These are phyloP conservation scores for Fragaria iinumae DNA, from an alignment of 306 rosid species.

Conservation along the genomic window DNA sequence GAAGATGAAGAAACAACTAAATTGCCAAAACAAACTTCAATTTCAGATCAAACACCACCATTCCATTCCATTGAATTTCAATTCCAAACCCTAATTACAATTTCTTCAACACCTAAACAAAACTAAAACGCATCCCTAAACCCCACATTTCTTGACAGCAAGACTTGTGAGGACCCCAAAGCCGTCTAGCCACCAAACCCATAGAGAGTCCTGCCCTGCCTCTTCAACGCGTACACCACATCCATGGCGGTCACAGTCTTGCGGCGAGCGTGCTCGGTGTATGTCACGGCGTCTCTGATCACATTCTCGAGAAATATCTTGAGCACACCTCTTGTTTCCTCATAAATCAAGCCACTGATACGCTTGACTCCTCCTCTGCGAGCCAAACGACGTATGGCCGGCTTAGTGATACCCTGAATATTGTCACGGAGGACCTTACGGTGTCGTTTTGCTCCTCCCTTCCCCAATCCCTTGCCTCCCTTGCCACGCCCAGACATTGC, in stretches of 20 bases:
- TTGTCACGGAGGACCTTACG: conserved; percentile 39
- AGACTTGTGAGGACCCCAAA: too few species aligned
- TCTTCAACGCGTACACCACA: conserved; percentile 35
- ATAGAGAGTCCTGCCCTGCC: conserved; percentile 36
- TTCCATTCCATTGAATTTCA: neutral
- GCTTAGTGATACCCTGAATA: conserved; percentile 41
- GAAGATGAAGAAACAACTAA: neutral
- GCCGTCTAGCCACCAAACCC: neutral
- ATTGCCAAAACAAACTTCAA: neutral
- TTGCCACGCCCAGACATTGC: conserved; percentile 39
- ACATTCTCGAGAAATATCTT: conserved; percentile 37
- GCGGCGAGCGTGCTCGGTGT: conserved; percentile 29
- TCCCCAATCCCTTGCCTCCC: conserved; percentile 43
- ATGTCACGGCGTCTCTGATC: conserved; percentile 32
- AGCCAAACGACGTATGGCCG: conserved; percentile 33
- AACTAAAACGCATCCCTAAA: neutral
- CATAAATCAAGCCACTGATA: conserved; percentile 37
- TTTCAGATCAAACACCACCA: neutral
- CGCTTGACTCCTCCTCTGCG: conserved; percentile 40
- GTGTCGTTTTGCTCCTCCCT: conserved; percentile 41
- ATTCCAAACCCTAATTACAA: neutral
- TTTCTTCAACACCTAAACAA: neutral
- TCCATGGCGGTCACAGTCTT: conserved; percentile 43
- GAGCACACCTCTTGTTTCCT: conserved; percentile 32
- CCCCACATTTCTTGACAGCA: neutral